Percentiles rank a stretch among this genome's conserved stretches.
phyloP scores from a whole-genome alignment of 163 green algal species.

The Trebouxiophyceae sp. region DNA sequence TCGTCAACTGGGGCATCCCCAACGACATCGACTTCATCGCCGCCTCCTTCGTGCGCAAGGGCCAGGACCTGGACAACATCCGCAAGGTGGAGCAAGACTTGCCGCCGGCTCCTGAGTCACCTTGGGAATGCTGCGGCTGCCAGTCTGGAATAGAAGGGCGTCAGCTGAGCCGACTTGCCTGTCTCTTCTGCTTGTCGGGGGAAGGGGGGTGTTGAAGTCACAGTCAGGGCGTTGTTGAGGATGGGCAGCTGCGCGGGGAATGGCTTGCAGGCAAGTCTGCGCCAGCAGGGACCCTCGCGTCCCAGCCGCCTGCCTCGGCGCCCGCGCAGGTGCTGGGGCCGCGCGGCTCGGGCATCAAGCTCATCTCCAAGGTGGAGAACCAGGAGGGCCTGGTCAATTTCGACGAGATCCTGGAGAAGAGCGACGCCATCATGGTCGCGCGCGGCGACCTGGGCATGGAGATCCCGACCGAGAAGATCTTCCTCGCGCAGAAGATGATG shows the following conservation, averaged over 20 bases:
- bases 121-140: not conserved
- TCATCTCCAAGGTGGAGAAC: slow-evolving; percentile 96
- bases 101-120: too few species aligned
- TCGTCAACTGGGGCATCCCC: slow-evolving; percentile 83
- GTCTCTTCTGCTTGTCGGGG: too few species aligned
- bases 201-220: too few species aligned
- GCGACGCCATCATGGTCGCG: slow-evolving; percentile 90
- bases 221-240: too few species aligned
- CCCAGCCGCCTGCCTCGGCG: too few species aligned
- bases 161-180: too few species aligned
- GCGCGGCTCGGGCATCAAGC: slow-evolving; percentile 68
- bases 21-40: slow-evolving; percentile 97
- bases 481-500: slow-evolving; percentile 97
- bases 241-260: too few species aligned
- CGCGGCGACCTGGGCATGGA: slow-evolving; percentile 97
- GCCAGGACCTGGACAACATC: slow-evolving; percentile 77
- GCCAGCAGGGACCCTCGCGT: too few species aligned
- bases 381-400: slow-evolving; percentile 96
- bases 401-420: slow-evolving; percentile 83
- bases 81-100: too few species aligned
- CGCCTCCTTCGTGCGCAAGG: slow-evolving; percentile 93
- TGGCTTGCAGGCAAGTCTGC: too few species aligned
- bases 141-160: not conserved
- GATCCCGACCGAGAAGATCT: slow-evolving; percentile 97
- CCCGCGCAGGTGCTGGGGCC: slow-evolving; percentile 46